phyloP scores from a whole-genome alignment of 2,329 filamentous ascomycete species.

The Rhinocladiella similis region DNA sequence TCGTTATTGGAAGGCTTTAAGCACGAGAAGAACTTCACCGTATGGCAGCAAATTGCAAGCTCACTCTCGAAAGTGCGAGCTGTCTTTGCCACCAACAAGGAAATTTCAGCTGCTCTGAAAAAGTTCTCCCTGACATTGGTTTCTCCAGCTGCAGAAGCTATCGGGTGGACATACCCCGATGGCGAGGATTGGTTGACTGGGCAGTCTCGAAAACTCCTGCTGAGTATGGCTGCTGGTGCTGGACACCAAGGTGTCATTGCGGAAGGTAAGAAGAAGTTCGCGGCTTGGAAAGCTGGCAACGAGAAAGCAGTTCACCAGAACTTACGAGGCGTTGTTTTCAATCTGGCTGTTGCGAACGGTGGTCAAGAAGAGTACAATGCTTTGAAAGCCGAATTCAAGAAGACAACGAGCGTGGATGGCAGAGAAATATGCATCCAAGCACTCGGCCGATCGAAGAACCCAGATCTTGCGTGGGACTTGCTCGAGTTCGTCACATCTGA shows the following conservation, averaged over 20 bases:
- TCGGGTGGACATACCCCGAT: conserved; percentile 82
- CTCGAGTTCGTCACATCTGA: conserved; percentile 76
- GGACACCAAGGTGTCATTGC: conserved; percentile 70
- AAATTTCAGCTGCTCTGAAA: conserved; percentile 70
- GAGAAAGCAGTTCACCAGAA: conserved; percentile 74
- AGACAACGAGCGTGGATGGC: conserved; percentile 82
- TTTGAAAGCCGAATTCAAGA: conserved; percentile 81
- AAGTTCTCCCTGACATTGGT: conserved; percentile 77
- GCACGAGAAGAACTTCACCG: conserved; percentile 79
- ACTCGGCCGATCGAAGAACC: conserved; percentile 71
- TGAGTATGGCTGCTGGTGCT: conserved; percentile 71
- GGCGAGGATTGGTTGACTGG: conserved; percentile 79
- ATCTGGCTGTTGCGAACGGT: conserved; percentile 73
- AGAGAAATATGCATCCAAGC: conserved; percentile 80
- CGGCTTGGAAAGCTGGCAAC: conserved; percentile 72
- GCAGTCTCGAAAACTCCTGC: conserved; percentile 78
- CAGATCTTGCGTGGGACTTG: conserved; percentile 66
- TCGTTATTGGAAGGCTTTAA: conserved; percentile 83
- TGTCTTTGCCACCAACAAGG: conserved; percentile 77
- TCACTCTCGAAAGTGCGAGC: conserved; percentile 75
- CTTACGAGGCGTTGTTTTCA: conserved; percentile 77
- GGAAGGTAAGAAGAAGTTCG: conserved; percentile 77
- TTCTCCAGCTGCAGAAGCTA: conserved; percentile 69
- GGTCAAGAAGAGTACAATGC: conserved; percentile 68
- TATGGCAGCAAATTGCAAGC: conserved; percentile 82